phyloP scores from a whole-genome alignment of 345 rosid genomes.

The Corchorus olitorius region DNA sequence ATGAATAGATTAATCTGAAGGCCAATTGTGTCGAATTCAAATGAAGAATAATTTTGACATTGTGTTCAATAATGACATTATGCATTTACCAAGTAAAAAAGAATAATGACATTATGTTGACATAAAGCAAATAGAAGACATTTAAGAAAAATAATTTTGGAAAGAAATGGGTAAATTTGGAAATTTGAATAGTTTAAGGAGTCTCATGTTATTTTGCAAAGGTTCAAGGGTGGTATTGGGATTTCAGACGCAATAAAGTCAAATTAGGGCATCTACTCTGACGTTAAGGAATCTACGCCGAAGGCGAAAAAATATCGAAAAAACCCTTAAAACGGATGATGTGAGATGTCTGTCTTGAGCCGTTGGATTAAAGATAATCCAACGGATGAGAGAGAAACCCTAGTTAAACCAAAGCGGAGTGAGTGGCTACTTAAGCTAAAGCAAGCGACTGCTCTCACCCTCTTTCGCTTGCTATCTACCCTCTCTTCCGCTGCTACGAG shows the following conservation, averaged over 20 bases:
- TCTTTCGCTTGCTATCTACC: neutral
- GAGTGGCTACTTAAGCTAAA: slow-evolving; percentile 18
- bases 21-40: too few species aligned
- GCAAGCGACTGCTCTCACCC: neutral
- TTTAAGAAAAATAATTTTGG: too few species aligned
- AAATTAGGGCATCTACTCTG: neutral
- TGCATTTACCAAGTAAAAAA: too few species aligned
- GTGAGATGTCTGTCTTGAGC: neutral
- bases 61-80: too few species aligned
- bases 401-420: slow-evolving; percentile 2
- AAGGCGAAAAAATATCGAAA: neutral
- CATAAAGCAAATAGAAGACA: too few species aligned
- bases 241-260: neutral
- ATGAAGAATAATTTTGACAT: too few species aligned
- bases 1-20: too few species aligned
- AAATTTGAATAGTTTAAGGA: neutral
- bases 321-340: neutral
- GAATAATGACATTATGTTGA: too few species aligned
- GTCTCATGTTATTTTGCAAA: neutral
- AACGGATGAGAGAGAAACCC: slow-evolving; percentile 21
- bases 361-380: slow-evolving; percentile 14
- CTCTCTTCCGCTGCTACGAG: neutral
- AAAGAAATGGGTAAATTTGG: neutral
- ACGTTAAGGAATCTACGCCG: neutral
- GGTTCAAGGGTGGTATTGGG: neutral